Evolutionary conservation across 139 green algal genomes (phyloP).

Genomic region (Microglena sp.): DNA sequence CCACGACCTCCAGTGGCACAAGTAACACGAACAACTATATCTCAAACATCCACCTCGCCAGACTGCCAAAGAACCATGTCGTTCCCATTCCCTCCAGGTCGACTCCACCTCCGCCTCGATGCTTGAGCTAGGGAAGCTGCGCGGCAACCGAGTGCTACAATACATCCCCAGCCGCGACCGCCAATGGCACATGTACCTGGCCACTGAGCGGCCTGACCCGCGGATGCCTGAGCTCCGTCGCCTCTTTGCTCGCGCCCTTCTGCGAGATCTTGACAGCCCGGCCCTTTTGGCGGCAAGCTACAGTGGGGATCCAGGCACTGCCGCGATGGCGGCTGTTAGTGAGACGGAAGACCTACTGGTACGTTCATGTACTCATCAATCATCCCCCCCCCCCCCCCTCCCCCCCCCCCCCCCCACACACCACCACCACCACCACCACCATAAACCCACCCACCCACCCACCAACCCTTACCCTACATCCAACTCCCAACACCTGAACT

Average conservation of each 20-base stretch:
- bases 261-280: constrained; percentile 51
- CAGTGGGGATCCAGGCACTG: constrained; percentile 37
- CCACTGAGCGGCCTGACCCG: constrained; percentile 45
- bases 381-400: too few species aligned
- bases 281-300: constrained; percentile 62
- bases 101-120: constrained; percentile 49
- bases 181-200: constrained; percentile 72
- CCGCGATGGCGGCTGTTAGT: constrained; percentile 54
- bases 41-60: too few species aligned
- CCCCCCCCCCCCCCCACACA: too few species aligned
- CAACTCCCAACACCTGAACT: constrained; percentile 49
- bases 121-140: constrained; percentile 75
- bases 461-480: too few species aligned
- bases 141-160: constrained; percentile 8
- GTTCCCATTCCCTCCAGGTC: constrained; percentile 55
- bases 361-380: constrained; percentile 7
- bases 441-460: too few species aligned
- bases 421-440: too few species aligned
- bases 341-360: constrained; percentile 63
- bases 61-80: too few species aligned
- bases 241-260: constrained; percentile 67
- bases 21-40: too few species aligned
- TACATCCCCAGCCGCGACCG: constrained; percentile 75
- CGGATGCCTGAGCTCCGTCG: constrained; percentile 45
- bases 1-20: constrained; percentile 72